These are phyloP conservation scores for Pichia insulana DNA, from an alignment of 805 yeast genomes.

Conservation along the genomic window DNA sequence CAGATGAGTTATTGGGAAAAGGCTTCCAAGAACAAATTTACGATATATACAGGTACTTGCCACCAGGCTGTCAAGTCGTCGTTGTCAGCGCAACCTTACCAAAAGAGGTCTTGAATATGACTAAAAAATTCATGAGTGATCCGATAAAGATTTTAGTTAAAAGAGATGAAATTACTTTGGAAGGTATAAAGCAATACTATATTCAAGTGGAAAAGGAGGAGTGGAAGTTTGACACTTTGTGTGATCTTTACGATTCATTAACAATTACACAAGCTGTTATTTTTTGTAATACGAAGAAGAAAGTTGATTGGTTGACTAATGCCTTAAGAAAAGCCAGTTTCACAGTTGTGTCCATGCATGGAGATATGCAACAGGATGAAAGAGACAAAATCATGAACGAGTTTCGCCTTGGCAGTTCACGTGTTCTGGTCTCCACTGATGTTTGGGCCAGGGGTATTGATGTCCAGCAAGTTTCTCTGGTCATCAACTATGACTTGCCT, in stretches of 20 bases:
- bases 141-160: slow-evolving; percentile 92
- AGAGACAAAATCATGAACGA: slow-evolving; percentile 94
- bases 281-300: slow-evolving; percentile 91
- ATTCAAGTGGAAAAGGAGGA: slow-evolving; percentile 88
- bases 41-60: slow-evolving; percentile 84
- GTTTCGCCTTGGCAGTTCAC: slow-evolving; percentile 87
- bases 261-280: slow-evolving; percentile 97
- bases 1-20: slow-evolving; percentile 89
- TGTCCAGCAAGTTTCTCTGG: slow-evolving; percentile 94
- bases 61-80: slow-evolving; percentile 86
- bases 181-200: slow-evolving; percentile 90
- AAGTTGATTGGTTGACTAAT: slow-evolving; percentile 83
- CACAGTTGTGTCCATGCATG: slow-evolving; percentile 92
- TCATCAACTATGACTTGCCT: slow-evolving; percentile 90
- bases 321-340: slow-evolving; percentile 71
- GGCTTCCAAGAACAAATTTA: slow-evolving; percentile 96
- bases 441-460: slow-evolving; percentile 97
- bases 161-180: slow-evolving; percentile 90
- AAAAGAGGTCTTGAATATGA: slow-evolving; percentile 81
- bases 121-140: slow-evolving; percentile 88
- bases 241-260: slow-evolving; percentile 90
- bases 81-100: slow-evolving; percentile 94
- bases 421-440: slow-evolving; percentile 89
- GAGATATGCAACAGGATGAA: slow-evolving; percentile 90
- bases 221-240: slow-evolving; percentile 89